Evolutionary conservation across 129 eudicot genomes (phyloP).

Genomic region (Ambrosia artemisiifolia): DNA sequence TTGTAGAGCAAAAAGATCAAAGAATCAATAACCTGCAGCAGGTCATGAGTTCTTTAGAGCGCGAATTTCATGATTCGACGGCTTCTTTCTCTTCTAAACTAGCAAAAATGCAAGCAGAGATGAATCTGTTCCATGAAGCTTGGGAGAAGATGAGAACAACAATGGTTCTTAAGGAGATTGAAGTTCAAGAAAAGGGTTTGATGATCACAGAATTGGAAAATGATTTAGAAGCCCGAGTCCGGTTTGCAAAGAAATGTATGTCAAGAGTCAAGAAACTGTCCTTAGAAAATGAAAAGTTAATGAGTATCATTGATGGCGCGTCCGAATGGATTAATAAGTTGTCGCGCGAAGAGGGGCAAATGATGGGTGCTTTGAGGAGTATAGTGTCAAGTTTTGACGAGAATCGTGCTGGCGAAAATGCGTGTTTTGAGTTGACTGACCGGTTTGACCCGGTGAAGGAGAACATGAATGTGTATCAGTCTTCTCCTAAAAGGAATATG

Average conservation of each 20-base stretch:
- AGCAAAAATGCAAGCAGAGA: conserved; percentile 45
- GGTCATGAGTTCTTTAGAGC: conserved; percentile 53
- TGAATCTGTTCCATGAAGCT: conserved; percentile 39
- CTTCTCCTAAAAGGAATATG: conserved; percentile 45
- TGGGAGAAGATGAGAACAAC: conserved; percentile 55
- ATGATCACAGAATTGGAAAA: conserved; percentile 52
- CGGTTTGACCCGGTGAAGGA: conserved; percentile 55
- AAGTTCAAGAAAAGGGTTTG: conserved; percentile 44
- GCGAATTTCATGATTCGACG: conserved; percentile 54
- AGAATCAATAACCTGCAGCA: conserved; percentile 48
- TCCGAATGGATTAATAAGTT: conserved; percentile 40
- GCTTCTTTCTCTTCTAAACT: conserved; percentile 44
- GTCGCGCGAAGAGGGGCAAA: conserved; percentile 48
- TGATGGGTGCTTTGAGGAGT: conserved; percentile 46
- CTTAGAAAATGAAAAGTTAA: conserved; percentile 43
- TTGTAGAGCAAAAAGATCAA: conserved; percentile 56
- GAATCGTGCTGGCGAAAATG: background rate
- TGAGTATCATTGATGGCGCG: conserved; percentile 29
- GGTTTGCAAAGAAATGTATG: conserved; percentile 32
- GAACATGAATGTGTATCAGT: conserved; percentile 32
- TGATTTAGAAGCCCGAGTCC: conserved; percentile 29
- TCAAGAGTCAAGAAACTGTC: conserved; percentile 29
- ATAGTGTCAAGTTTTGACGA: conserved; percentile 41
- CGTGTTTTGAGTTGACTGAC: conserved; percentile 10
- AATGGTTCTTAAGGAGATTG: conserved; percentile 51